phyloP scores from a whole-genome alignment of 345 rosid genomes.

The Corchorus capsularis region DNA sequence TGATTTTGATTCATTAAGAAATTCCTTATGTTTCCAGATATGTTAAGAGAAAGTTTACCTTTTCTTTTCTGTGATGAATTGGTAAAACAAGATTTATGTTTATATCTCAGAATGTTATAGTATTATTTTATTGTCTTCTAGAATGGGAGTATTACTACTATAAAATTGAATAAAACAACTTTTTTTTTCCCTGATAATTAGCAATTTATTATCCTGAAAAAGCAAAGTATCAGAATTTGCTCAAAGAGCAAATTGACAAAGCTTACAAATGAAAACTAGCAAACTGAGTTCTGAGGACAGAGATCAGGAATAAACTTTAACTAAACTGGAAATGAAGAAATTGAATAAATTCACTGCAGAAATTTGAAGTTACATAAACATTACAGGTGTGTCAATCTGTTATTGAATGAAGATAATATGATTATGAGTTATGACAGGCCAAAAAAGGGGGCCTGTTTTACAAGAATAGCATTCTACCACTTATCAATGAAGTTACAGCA shows the following conservation, averaged over 20 bases:
- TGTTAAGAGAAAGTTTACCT: no score
- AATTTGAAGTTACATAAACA: neutral
- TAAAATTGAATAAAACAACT: neutral
- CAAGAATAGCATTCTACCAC: neutral
- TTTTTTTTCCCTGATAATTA: no score
- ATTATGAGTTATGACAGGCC: neutral
- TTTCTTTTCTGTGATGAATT: neutral
- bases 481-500: conserved; percentile 7
- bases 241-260: no score
- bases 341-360: neutral
- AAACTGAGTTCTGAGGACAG: no score
- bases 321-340: neutral
- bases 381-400: conserved; percentile 10
- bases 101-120: neutral
- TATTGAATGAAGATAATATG: neutral
- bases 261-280: no score
- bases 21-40: neutral
- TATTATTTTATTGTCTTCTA: neutral
- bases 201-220: no score
- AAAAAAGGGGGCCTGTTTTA: neutral
- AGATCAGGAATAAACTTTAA: no score
- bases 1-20: neutral
- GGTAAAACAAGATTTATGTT: neutral
- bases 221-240: no score
- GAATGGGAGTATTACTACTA: neutral